Conservation (phyloP, 768 basidiomycete species). For the Leccinum aurantiacum region DNA sequence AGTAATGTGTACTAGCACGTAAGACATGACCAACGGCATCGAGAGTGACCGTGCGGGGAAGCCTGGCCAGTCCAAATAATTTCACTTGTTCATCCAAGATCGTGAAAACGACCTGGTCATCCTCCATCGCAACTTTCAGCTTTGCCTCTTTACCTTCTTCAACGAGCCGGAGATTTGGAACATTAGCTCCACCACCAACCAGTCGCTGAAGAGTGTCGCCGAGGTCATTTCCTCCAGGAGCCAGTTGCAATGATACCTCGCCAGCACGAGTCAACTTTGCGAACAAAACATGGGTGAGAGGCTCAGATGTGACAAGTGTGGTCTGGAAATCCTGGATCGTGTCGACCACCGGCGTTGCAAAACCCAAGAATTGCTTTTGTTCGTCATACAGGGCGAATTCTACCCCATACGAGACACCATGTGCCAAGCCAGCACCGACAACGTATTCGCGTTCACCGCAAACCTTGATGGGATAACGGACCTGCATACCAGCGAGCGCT, state of each 20-base stretch:
- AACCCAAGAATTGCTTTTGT: background rate
- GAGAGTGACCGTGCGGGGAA: background rate
- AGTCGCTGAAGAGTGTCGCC: background rate
- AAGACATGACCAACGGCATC: background rate
- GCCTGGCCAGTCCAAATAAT: background rate
- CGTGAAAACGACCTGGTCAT: background rate
- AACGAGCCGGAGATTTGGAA: background rate
- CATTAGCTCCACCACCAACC: background rate
- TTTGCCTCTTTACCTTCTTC: background rate
- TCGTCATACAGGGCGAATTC: conserved; percentile 22
- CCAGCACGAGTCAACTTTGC: conserved; percentile 2
- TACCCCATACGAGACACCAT: conserved; percentile 22
- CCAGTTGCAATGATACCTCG: background rate
- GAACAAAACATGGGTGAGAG: background rate
- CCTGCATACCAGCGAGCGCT: conserved; percentile 6
- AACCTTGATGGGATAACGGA: conserved; percentile 1
- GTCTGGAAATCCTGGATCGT: conserved; percentile 18
- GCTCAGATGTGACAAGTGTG: background rate
- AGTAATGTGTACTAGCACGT: background rate
- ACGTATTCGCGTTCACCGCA: conserved; percentile 10
- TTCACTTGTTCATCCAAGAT: background rate
- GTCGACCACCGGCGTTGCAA: background rate
- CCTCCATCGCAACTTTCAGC: background rate
- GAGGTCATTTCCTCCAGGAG: background rate
- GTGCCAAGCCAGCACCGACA: conserved; percentile 24